Evolutionary conservation across 2,329 filamentous ascomycete genomes (phyloP).

Genomic region (Pseudopyricularia javanii): DNA sequence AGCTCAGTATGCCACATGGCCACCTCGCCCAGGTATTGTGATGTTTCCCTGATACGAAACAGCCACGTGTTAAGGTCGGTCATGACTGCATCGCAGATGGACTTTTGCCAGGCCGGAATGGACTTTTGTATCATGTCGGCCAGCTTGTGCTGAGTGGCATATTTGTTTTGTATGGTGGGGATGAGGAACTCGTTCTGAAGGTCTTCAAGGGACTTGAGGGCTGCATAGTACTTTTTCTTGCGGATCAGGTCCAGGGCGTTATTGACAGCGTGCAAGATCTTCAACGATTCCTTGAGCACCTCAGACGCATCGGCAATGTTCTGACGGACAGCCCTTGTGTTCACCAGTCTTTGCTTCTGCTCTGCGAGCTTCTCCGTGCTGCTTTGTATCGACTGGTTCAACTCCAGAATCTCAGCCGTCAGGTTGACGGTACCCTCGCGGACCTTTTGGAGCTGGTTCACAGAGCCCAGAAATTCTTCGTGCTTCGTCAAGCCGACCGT

Average conservation of each 20-base stretch:
- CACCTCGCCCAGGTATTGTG: constrained; percentile 89
- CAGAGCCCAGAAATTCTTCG: constrained; percentile 87
- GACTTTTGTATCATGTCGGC: constrained; percentile 94
- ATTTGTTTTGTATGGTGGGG: constrained; percentile 61
- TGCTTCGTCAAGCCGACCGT: constrained; percentile 90
- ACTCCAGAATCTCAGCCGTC: constrained; percentile 78
- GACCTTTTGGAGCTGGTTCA: constrained; percentile 86
- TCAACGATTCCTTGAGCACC: constrained; percentile 80
- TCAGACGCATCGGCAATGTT: constrained; percentile 91
- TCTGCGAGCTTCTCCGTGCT: constrained; percentile 90
- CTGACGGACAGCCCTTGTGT: constrained; percentile 81
- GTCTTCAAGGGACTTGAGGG: constrained; percentile 86
- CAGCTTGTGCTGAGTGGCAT: constrained; percentile 87
- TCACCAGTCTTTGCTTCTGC: constrained; percentile 88
- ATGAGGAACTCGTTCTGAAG: constrained; percentile 87
- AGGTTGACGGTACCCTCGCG: constrained; percentile 81
- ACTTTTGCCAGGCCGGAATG: constrained; percentile 81
- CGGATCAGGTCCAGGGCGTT: constrained; percentile 83
- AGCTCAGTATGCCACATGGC: constrained; percentile 94
- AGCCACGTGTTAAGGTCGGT: constrained; percentile 94
- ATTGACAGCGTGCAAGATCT: constrained; percentile 85
- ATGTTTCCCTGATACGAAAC: constrained; percentile 87
- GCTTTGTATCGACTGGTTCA: constrained; percentile 89
- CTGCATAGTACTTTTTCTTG: constrained; percentile 92
- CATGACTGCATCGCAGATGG: constrained; percentile 95